Base-by-base conservation (phyloP, 805 yeast species). In the Ogataea degrootiae region DNA sequence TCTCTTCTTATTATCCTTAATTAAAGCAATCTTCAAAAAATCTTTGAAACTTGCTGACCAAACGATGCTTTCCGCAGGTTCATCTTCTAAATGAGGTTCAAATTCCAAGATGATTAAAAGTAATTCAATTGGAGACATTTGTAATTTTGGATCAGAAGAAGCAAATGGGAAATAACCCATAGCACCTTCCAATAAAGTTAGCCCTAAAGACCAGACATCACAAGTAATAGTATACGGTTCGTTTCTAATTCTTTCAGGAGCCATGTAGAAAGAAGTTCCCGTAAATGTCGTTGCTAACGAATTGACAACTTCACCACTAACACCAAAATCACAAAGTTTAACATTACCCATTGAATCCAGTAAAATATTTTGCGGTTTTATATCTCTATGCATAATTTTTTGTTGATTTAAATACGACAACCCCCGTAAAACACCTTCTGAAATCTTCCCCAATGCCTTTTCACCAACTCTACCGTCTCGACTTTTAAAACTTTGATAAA, bases 251-350 rank as follows among this genome's bases (percentile, higher is more conserved):
- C 99, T 76, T 66, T 94, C 99, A 0, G 99, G 99, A 0, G 99
- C 98, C 99, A 94, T 94, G 66, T 94, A 94, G 63, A 88, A 92
- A 11, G 96, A 91, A 0, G 99, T 94, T 2, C 99, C 99, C 0
- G 97, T 94, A 62, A 91, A 94, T 0, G 99, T 94, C 1, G 96
- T 88, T 1, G 98, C 98, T 41, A 94, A 72, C 0, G 97, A 89
- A 65, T 94, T 86, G 33, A 92, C 96, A 17, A 94, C 96, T 61
- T 89, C 97, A 11, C 99, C 99, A 61, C 96, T 85, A 26, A 94
- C 99, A 45, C 99, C 99, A 67, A 92, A 92, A 69, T 92, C 99
- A 71, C 97, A 89, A 29, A 92, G 72, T 65, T 92, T 92, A 35
- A 92, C 86, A 51, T 85, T 83, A n/a, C 99, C 99, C 37, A 66